Evolutionary conservation across 345 rosid species (phyloP).

Genomic region (Erodium maritimum): DNA sequence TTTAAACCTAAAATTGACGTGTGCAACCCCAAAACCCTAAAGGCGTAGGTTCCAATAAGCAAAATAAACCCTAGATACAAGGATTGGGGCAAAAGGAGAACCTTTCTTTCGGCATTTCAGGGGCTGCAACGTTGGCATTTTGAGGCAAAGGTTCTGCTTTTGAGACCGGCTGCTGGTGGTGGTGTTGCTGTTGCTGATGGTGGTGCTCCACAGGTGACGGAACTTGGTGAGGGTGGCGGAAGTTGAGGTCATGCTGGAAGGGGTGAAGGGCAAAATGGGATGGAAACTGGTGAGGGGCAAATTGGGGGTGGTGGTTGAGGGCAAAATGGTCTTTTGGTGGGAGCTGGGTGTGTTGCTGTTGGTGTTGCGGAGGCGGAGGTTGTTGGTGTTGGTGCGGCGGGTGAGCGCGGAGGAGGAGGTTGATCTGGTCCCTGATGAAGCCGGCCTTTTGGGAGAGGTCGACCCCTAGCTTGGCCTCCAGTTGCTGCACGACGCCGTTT

Average conservation of each 20-base stretch:
- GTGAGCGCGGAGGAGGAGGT: constrained; percentile 50
- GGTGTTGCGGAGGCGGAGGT: too few relatives aligned
- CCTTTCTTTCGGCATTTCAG: constrained; percentile 60
- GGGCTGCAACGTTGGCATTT: constrained; percentile 12
- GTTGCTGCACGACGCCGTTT: constrained; percentile 68
- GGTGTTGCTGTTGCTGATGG: too few relatives aligned
- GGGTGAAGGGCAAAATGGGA: constrained; percentile 24
- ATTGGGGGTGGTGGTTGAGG: too few relatives aligned
- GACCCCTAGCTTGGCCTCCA: constrained; percentile 71
- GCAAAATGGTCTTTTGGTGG: too few relatives aligned
- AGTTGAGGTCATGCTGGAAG: too few relatives aligned
- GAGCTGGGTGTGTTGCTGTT: constrained; percentile 21
- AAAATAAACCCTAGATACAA: neutral
- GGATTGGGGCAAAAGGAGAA: constrained; percentile 6
- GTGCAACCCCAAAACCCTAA: neutral
- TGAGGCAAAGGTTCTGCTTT: constrained; percentile 20
- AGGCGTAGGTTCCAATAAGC: too few relatives aligned
- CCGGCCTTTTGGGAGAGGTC: constrained; percentile 69
- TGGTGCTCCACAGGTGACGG: neutral
- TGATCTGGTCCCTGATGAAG: constrained; percentile 80
- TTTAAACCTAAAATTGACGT: constrained; percentile 8
- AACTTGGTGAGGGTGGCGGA: too few relatives aligned
- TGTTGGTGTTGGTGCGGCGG: constrained; percentile 14
- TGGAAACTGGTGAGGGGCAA: too few relatives aligned
- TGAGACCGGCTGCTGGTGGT: too few relatives aligned